These are phyloP conservation scores for Ceratopteris richardii DNA, from an alignment of 75 land plant genomes.

Conservation along the genomic window DNA sequence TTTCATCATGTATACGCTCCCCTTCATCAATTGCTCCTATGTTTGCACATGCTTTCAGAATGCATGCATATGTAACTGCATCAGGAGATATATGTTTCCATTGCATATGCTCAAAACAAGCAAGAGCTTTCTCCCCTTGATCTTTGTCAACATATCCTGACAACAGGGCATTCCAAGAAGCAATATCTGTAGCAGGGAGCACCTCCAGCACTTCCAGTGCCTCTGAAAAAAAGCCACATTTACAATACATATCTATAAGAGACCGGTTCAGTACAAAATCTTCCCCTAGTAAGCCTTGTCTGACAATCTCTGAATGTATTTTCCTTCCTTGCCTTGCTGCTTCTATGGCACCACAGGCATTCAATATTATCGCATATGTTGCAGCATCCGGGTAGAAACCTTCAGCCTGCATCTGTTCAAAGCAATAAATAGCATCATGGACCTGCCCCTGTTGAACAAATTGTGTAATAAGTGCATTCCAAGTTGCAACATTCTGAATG, in stretches of 20 bases:
- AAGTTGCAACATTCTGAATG: constrained; percentile 7
- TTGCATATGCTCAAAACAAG: constrained; percentile 15
- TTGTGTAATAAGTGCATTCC: constrained; percentile 13
- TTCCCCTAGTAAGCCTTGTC: not conserved
- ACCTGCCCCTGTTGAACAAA: constrained; percentile 7
- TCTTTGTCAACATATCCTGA: constrained; percentile 20
- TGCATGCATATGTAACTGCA: constrained; percentile 18
- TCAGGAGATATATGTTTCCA: constrained; percentile 22
- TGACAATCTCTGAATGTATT: not conserved
- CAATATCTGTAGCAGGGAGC: constrained; percentile 4
- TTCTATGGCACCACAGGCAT: not conserved
- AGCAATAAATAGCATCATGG: constrained; percentile 9
- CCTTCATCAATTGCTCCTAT: constrained; percentile 20
- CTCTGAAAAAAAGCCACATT: not conserved
- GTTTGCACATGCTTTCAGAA: constrained; percentile 24
- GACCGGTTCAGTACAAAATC: not conserved
- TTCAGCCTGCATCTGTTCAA: constrained; percentile 4
- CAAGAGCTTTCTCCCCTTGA: constrained; percentile 4
- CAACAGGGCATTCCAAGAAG: constrained; percentile 32
- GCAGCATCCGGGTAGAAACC: not conserved
- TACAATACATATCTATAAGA: constrained; percentile 18
- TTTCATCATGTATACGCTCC: not conserved
- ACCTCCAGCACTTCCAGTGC: constrained; percentile 12
- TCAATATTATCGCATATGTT: not conserved
- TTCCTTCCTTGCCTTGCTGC: not conserved